Evolutionary conservation across 1,284 basidiomycete species (phyloP).

Genomic region (Sanguinoderma infundibulare): DNA sequence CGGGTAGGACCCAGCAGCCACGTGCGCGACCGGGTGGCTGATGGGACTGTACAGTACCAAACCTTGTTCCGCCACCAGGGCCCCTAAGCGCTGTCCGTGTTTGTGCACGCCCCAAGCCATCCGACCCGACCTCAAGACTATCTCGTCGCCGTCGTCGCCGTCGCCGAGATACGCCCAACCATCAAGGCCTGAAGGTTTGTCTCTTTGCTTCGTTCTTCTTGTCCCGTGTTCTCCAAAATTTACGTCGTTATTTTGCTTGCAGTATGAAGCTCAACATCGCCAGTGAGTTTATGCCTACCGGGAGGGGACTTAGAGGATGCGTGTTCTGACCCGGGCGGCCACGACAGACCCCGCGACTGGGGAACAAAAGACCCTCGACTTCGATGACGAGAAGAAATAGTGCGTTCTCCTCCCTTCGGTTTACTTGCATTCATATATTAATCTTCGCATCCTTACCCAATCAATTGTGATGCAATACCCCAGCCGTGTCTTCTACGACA

Average conservation of each 20-base stretch:
- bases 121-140: slow-evolving; percentile 41
- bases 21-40: slow-evolving; percentile 43
- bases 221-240: slow-evolving; percentile 23
- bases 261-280: slow-evolving; percentile 98
- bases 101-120: slow-evolving; percentile 32
- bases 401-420: slow-evolving; percentile 43
- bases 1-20: slow-evolving; percentile 29
- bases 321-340: slow-evolving; percentile 21
- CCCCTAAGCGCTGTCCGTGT: slow-evolving; percentile 30
- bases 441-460: neutral
- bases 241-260: slow-evolving; percentile 1
- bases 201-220: slow-evolving; percentile 3
- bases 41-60: slow-evolving; percentile 46
- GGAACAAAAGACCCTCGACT: slow-evolving; percentile 94
- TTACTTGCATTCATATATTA: neutral
- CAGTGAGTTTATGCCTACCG: slow-evolving; percentile 58
- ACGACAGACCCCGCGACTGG: slow-evolving; percentile 88
- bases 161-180: slow-evolving; percentile 40
- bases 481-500: slow-evolving; percentile 95
- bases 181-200: slow-evolving; percentile 34
- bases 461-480: neutral
- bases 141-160: slow-evolving; percentile 41
- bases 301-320: slow-evolving; percentile 1
- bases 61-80: slow-evolving; percentile 43
- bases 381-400: slow-evolving; percentile 93